phyloP scores from a whole-genome alignment of 2,329 filamentous ascomycete species.

The Penicillium brasilianum region DNA sequence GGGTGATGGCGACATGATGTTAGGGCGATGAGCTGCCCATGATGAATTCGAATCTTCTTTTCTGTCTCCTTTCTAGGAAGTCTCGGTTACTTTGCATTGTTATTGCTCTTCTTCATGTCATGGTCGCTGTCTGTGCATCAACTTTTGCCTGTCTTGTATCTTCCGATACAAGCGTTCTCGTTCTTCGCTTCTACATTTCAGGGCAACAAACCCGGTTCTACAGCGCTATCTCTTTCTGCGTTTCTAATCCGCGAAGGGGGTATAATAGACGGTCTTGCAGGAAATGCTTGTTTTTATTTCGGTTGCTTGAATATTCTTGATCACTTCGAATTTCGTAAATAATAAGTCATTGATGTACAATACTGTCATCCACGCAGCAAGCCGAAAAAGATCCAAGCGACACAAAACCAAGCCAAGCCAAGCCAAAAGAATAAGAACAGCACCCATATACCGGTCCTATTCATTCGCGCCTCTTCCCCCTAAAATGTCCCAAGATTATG shows the following conservation, averaged over 20 bases:
- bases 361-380: constrained; percentile 1
- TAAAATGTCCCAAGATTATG: not conserved
- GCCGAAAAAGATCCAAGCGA: not conserved
- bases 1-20: constrained; percentile 34
- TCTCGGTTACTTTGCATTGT: not conserved
- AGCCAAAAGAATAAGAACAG: not conserved
- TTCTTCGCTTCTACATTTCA: not conserved
- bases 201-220: not conserved
- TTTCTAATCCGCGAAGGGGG: not conserved
- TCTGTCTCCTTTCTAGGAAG: not conserved
- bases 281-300: not conserved
- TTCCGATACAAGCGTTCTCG: not conserved
- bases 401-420: not conserved
- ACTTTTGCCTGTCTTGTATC: not conserved
- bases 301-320: not conserved
- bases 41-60: not conserved
- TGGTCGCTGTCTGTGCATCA: not conserved
- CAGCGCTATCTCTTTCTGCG: not conserved
- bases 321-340: constrained; percentile 12
- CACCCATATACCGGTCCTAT: not conserved
- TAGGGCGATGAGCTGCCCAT: not conserved
- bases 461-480: not conserved
- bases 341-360: constrained; percentile 16
- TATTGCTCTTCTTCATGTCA: not conserved
- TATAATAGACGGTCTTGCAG: not conserved